Percentiles rank a stretch among this genome's conserved stretches.
phyloP scores from a whole-genome alignment of 805 yeast species.

The Cyberlindnera xylosilytica region DNA sequence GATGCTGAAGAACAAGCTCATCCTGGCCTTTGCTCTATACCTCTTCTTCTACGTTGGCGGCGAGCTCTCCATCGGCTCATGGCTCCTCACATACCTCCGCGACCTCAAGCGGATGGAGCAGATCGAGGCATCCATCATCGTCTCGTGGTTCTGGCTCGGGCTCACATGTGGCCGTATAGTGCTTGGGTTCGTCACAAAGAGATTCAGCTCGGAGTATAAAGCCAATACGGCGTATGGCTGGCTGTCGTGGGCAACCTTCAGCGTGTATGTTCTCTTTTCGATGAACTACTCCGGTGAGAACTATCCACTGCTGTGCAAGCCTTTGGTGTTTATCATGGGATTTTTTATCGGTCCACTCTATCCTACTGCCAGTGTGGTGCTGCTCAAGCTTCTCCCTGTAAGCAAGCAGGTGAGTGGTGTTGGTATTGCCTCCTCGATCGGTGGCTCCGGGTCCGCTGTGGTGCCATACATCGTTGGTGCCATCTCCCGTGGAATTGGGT shows the following conservation, averaged over 20 bases:
- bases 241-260: slow-evolving; percentile 32
- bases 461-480: slow-evolving; percentile 45
- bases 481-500: slow-evolving; percentile 16
- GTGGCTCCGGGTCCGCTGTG: slow-evolving; percentile 30
- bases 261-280: slow-evolving; percentile 19
- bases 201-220: slow-evolving; percentile 42
- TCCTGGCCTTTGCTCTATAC: slow-evolving; percentile 49
- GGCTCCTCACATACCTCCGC: slow-evolving; percentile 63
- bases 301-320: slow-evolving; percentile 6
- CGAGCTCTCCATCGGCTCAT: slow-evolving; percentile 67
- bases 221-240: slow-evolving; percentile 31
- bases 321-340: slow-evolving; percentile 43
- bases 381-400: slow-evolving; percentile 60
- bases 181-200: slow-evolving; percentile 52
- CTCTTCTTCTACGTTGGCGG: slow-evolving; percentile 65
- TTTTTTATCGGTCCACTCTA: slow-evolving; percentile 65
- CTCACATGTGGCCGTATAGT: slow-evolving; percentile 61
- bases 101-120: slow-evolving; percentile 48
- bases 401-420: slow-evolving; percentile 61
- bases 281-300: slow-evolving; percentile 7
- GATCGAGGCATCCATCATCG: slow-evolving; percentile 53
- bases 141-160: slow-evolving; percentile 73
- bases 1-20: slow-evolving; percentile 30
- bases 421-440: slow-evolving; percentile 58
- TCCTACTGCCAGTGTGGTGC: slow-evolving; percentile 67